A percentile compares a stretch with the other conserved stretches of the same genome.
These are phyloP conservation scores for Nigrospora sphaerica DNA, from an alignment of 2,329 filamentous ascomycete genomes.

Conservation along the genomic window DNA sequence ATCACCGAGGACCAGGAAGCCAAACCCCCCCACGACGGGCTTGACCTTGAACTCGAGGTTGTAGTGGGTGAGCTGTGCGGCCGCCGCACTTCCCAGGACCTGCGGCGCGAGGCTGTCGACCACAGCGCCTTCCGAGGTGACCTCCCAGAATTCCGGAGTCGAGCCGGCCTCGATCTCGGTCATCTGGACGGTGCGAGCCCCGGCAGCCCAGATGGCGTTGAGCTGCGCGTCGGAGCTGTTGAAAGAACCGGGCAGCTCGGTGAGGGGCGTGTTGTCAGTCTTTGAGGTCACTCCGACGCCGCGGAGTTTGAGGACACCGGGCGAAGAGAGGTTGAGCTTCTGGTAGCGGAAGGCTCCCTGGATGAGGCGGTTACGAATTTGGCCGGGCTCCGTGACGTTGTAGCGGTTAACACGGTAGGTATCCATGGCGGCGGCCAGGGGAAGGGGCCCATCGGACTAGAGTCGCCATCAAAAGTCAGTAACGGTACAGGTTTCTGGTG, in stretches of 20 bases:
- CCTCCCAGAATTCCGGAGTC: constrained; percentile 17
- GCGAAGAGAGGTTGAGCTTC: constrained; percentile 24
- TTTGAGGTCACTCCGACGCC: constrained; percentile 19
- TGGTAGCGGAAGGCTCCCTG: constrained; percentile 28
- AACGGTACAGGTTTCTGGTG: background rate
- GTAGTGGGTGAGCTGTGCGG: constrained; percentile 14
- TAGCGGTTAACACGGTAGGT: constrained; percentile 26
- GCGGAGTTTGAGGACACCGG: constrained; percentile 16
- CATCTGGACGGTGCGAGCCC: constrained; percentile 22
- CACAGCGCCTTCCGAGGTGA: constrained; percentile 17
- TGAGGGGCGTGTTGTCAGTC: constrained; percentile 12
- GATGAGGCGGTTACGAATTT: constrained; percentile 23
- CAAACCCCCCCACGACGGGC: constrained; percentile 18
- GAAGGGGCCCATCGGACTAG: constrained; percentile 23
- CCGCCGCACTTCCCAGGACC: constrained; percentile 7
- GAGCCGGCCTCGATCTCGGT: constrained; percentile 19
- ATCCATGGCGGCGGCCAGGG: constrained; percentile 27
- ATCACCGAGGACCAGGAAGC: constrained; percentile 20
- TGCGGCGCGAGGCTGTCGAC: constrained; percentile 21
- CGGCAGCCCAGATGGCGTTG: constrained; percentile 20
- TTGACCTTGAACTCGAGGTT: constrained; percentile 18
- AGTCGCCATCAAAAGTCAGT: background rate
- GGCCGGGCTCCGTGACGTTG: constrained; percentile 17
- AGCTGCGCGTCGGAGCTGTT: constrained; percentile 18
- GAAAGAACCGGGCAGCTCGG: constrained; percentile 19